A percentile compares a stretch with the other conserved stretches of the same genome.
phyloP scores from a whole-genome alignment of 108 stramenopile genomes.

The Halocafeteria seosinensis region DNA sequence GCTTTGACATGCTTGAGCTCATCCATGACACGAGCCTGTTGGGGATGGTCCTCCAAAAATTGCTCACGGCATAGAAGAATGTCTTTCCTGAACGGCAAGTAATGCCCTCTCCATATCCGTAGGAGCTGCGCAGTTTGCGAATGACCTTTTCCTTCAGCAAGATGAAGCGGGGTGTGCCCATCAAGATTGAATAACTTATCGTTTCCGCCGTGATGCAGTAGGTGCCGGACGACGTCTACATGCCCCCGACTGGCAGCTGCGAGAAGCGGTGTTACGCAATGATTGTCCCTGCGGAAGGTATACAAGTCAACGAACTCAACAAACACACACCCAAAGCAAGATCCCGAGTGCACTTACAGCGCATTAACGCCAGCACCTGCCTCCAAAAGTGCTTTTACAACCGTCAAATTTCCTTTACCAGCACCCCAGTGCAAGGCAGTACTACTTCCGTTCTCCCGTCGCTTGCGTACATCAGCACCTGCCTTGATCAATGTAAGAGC shows the following conservation, averaged over 20 bases:
- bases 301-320: no score
- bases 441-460: not conserved
- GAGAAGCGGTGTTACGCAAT: not conserved
- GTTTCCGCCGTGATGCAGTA: not conserved
- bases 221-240: not conserved
- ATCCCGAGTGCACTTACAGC: no score
- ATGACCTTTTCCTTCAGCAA: not conserved
- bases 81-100: not conserved
- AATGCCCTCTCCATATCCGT: not conserved
- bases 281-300: no score
- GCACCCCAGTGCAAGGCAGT: not conserved
- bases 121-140: not conserved
- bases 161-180: not conserved
- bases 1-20: no score
- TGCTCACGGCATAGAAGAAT: not conserved
- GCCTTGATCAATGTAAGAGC: not conserved
- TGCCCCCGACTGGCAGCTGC: not conserved
- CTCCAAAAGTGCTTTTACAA: not conserved
- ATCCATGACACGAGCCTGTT: no score
- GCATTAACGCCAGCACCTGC: not conserved
- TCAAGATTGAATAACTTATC: not conserved
- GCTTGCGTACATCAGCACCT: not conserved
- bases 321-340: no score
- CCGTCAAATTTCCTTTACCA: not conserved
- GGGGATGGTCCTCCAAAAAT: not conserved